A percentile compares a stretch with the other conserved stretches of the same genome.
Conservation (phyloP, 2,329 filamentous ascomycete species). For the Fusarium haematococcum region DNA sequence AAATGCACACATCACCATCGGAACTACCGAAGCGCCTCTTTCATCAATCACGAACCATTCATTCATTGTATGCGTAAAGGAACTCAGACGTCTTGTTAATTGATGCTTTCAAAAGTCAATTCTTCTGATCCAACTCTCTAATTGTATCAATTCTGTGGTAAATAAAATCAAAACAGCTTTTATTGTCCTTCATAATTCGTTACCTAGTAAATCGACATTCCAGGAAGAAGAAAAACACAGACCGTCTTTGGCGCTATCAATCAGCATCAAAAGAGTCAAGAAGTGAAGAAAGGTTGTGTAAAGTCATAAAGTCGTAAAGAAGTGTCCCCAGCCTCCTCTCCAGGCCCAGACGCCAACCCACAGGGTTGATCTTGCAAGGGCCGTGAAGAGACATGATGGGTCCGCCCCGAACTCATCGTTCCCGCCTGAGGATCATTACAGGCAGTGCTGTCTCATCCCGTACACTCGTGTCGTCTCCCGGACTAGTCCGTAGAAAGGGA, state of each 20-base stretch:
- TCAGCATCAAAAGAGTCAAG: slow-evolving; percentile 40
- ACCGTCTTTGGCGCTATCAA: slow-evolving; percentile 47
- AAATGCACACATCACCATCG: not conserved
- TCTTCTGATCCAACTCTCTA: slow-evolving; percentile 37
- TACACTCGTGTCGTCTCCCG: slow-evolving; percentile 48
- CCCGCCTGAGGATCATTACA: slow-evolving; percentile 54
- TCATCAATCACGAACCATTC: not conserved
- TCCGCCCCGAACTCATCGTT: slow-evolving; percentile 45
- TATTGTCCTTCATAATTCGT: slow-evolving; percentile 57
- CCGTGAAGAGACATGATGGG: slow-evolving; percentile 40
- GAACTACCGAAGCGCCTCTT: not conserved
- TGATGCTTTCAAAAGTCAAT: slow-evolving; percentile 11
- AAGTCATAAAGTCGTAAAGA: slow-evolving; percentile 43
- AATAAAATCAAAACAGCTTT: slow-evolving; percentile 49
- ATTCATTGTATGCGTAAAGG: not conserved
- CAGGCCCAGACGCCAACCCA: slow-evolving; percentile 26
- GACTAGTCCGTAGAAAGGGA: slow-evolving; percentile 41
- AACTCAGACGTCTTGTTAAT: not conserved
- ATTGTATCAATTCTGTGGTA: slow-evolving; percentile 38
- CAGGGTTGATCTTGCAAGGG: slow-evolving; percentile 35
- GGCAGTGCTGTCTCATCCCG: slow-evolving; percentile 49
- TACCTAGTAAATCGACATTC: slow-evolving; percentile 53
- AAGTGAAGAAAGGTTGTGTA: slow-evolving; percentile 47
- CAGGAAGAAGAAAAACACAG: slow-evolving; percentile 44
- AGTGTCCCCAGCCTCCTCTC: slow-evolving; percentile 41